A percentile compares a stretch with the other conserved stretches of the same genome.
Evolutionary conservation across 805 yeast species (phyloP).

Genomic region (Cyberlindnera mississippiensis): DNA sequence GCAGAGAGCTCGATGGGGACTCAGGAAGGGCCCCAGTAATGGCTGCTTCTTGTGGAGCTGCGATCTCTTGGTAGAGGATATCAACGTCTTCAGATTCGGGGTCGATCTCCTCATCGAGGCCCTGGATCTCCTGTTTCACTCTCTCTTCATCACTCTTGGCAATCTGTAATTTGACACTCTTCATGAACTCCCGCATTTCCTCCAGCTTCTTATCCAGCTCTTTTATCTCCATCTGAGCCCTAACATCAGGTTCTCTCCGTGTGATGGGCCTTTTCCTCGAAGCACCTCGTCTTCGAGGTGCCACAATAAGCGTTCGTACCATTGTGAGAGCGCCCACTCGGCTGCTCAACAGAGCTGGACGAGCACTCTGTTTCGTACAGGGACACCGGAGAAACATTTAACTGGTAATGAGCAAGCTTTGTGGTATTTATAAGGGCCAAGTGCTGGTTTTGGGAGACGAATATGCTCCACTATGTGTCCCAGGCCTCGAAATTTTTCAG

Average conservation of each 20-base stretch:
- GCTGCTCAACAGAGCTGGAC: no score
- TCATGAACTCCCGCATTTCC: conserved; percentile 18
- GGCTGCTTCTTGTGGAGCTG: background rate
- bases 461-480: background rate
- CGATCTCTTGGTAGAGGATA: conserved; percentile 16
- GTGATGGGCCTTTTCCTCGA: background rate
- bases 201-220: conserved; percentile 17
- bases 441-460: no score
- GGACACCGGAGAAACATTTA: background rate
- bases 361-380: no score
- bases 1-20: conserved; percentile 4
- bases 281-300: conserved; percentile 6
- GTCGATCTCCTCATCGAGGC: conserved; percentile 13
- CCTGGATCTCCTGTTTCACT: conserved; percentile 14
- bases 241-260: background rate
- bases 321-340: background rate
- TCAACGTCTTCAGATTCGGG: conserved; percentile 22
- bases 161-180: conserved; percentile 15
- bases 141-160: conserved; percentile 14
- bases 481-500: background rate
- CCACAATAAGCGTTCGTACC: conserved; percentile 12
- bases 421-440: no score
- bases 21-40: background rate
- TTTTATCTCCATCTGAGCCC: conserved; percentile 2
- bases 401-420: background rate